Conservation (phyloP, 139 green algal species). For the Edaphochlamys debaryana region DNA sequence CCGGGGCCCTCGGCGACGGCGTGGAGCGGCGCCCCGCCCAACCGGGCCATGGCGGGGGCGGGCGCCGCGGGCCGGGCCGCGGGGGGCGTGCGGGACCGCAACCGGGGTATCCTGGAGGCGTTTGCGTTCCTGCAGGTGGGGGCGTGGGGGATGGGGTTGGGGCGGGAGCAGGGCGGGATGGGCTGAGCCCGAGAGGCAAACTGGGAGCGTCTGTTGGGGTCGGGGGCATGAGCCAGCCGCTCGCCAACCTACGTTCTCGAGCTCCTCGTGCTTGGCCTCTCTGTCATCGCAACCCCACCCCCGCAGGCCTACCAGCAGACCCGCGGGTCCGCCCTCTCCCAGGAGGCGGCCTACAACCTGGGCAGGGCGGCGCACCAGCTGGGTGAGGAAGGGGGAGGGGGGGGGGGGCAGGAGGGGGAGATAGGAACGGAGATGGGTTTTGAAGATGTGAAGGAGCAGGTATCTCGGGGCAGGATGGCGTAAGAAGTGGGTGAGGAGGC, state of each 20-base stretch:
- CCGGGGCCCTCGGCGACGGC: slow-evolving; percentile 33
- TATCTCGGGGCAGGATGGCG: too few relatives aligned
- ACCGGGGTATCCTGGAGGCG: slow-evolving; percentile 71
- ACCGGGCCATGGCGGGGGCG: slow-evolving; percentile 1
- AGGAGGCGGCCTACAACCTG: slow-evolving; percentile 88
- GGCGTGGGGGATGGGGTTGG: not conserved
- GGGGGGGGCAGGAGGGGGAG: too few relatives aligned
- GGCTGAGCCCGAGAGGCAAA: too few relatives aligned
- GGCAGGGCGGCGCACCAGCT: slow-evolving; percentile 83
- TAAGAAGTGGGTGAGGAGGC: too few relatives aligned
- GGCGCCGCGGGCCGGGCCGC: not conserved
- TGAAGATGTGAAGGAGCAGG: too few relatives aligned
- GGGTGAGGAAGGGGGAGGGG: too few relatives aligned
- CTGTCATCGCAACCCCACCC: not conserved
- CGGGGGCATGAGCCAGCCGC: too few relatives aligned
- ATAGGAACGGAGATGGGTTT: too few relatives aligned
- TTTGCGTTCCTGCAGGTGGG: slow-evolving; percentile 84
- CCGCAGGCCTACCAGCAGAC: slow-evolving; percentile 40
- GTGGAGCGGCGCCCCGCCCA: not conserved
- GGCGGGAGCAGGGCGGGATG: not conserved
- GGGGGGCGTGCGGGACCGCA: slow-evolving; percentile 48
- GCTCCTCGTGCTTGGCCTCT: too few relatives aligned
- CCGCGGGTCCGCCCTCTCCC: slow-evolving; percentile 12
- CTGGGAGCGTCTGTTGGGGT: too few relatives aligned
- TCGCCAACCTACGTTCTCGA: too few relatives aligned